Evolutionary conservation across 768 basidiomycete genomes (phyloP), one percentile per base, ranked within the genome.

Genomic region (Tephrocybe sp.): DNA sequence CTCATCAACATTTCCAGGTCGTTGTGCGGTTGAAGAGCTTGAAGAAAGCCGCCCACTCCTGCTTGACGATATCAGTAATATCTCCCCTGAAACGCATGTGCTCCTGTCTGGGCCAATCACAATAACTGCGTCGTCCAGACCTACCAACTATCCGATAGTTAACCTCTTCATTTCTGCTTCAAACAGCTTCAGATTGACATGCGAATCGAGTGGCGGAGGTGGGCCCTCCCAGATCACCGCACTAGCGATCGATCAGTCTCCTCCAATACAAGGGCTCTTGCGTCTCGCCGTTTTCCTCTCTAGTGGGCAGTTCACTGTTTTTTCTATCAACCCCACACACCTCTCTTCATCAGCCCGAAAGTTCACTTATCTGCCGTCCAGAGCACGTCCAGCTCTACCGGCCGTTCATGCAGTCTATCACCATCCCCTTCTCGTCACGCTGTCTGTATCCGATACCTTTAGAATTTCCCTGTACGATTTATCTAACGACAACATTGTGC

Each of bases 171-270:
- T 66, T 18, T 67, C 69, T n/a, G 36, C 61, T 5, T 60, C 67
- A 26, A 58, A 64, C 18, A 60, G 55, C 16, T 73, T 77, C 40
- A 69, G 66, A 13, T 57, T 87, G 40, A 60, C 64, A 22, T 82
- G 76, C 52, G 67, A 70, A 35, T 75, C 82, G 13, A 63, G 60
- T 4, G 55, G 61, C 50, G 40, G 62, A 58, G 25, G 49, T 49
- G 41, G 52, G 18, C 59, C 63, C 9, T 69, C 65, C 11, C 69
- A 70, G 36, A 79, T 92, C 58, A 85, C 87, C 4, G 65, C 87
- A 36, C 65, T 92, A 32, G 81, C 86, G 0, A 67, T 91, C 26
- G 89, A 92, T 63, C 90, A 92, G 65, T 87, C 87, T 7, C 81
- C 77, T 25, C 80, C 84, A 15, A 45, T 59, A 5, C 68, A 70